Evolutionary conservation across 495 filamentous ascomycete species (phyloP), one percentile per base, ranked within the genome.

Genomic region (Xanthoparmelia taractica): DNA sequence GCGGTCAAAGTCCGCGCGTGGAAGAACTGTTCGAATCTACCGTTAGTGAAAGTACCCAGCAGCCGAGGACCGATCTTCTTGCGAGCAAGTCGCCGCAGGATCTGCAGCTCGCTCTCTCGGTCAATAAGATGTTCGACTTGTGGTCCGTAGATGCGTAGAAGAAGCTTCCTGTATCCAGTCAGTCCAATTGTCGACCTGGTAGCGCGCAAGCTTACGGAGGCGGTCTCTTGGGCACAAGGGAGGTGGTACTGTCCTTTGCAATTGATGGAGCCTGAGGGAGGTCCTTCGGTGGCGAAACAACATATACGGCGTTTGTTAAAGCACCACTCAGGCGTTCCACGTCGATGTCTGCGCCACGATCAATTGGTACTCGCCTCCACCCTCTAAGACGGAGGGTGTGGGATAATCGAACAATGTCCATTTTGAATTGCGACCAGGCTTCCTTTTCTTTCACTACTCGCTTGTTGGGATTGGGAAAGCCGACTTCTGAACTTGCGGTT

Each of bases 71-170:
- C 94, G 60, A 99, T 99, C 63, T 87, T 87, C 81, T 96, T 94
- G 40, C 88, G 83, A 17, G 90, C 90, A 20, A 99, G 83, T 17
- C 94, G 87, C 50, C 87, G 83, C 25, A 99, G 81, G 58, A 97
- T 94, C 57, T 85, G 84, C 36, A 99, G 77, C 74, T 99, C 94
- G 31, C 85, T 90, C 63, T 96, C 87, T 52, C 94, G 81, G 73
- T 99, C 92, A 66, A 99, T 97, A 36, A 99, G 79, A 74, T 97
- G 93, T 63, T 94, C 91, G 8, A 93, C 95, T 68, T 97, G 91
- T 8, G 94, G 92, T 0, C 94, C 95, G 69, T 99, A 99, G 54
- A 99, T 89, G 33, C 94, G 85, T 45, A 99, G 76, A 2, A 99
- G 79, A 15, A 99, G 82, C 72, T 96, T 96, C 38, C 84, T 87